phyloP scores from a whole-genome alignment of 768 basidiomycete genomes.

The Leucocoprinus birnbaumii region DNA sequence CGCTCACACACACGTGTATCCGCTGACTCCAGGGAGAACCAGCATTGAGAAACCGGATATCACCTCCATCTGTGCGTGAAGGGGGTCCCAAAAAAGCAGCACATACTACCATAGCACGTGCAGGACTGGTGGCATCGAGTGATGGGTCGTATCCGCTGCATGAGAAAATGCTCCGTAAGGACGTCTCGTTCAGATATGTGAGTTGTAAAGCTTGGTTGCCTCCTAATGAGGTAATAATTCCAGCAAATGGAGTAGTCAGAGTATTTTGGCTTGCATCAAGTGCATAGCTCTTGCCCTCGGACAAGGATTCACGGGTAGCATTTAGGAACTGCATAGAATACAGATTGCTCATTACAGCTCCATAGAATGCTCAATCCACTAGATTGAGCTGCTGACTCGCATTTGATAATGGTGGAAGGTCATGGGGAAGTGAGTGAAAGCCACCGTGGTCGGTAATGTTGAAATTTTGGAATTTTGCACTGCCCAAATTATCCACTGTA shows the following conservation, averaged over 20 bases:
- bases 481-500: no score
- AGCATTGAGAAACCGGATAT: constrained; percentile 12
- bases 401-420: constrained; percentile 10
- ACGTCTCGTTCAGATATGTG: background rate
- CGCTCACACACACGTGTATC: constrained; percentile 10
- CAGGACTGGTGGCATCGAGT: background rate
- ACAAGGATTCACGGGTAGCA: background rate
- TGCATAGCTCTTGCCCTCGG: background rate
- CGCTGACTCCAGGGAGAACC: constrained; percentile 12
- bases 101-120: background rate
- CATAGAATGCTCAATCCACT: background rate
- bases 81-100: background rate
- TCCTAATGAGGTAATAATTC: no score
- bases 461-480: no score
- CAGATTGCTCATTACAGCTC: background rate
- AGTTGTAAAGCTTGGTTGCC: background rate
- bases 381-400: background rate
- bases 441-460: constrained; percentile 18
- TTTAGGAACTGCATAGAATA: background rate
- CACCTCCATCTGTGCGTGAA: background rate
- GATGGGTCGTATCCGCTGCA: background rate
- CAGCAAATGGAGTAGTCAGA: no score
- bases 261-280: no score
- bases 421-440: constrained; percentile 12
- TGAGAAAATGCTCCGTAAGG: no score